Conservation (phyloP, 805 yeast genomes). For the Schizosaccharomyces cryophilus region DNA sequence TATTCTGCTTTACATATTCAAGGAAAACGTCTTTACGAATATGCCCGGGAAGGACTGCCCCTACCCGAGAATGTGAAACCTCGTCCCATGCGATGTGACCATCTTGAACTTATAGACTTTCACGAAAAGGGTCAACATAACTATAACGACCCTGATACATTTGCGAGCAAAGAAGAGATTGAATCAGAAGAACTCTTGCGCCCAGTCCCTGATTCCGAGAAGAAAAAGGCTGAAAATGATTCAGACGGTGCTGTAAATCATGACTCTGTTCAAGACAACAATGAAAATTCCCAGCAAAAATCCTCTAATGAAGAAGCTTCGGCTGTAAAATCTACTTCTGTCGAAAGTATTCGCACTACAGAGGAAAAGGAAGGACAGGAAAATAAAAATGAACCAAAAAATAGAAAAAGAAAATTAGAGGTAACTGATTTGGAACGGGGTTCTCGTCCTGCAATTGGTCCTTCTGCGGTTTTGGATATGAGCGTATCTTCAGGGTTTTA, state of each 20-base stretch:
- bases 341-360: constrained; percentile 12
- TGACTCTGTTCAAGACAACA: not conserved
- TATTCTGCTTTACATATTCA: constrained; percentile 77
- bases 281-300: not conserved
- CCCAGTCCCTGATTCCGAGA: constrained; percentile 4
- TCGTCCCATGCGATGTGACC: constrained; percentile 39
- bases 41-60: constrained; percentile 70
- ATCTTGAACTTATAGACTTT: constrained; percentile 31
- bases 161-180: constrained; percentile 16
- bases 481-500: constrained; percentile 88
- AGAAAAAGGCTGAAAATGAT: not conserved
- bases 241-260: not conserved
- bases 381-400: not conserved
- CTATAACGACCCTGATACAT: constrained; percentile 20
- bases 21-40: constrained; percentile 82
- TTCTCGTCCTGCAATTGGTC: constrained; percentile 7
- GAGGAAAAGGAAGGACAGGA: constrained; percentile 18
- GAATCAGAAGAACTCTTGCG: constrained; percentile 9
- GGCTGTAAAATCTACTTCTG: not conserved
- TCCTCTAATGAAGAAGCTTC: not conserved
- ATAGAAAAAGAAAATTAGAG: constrained; percentile 2
- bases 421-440: not conserved
- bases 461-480: constrained; percentile 41
- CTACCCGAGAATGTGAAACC: constrained; percentile 64
- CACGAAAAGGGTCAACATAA: constrained; percentile 23